Percentiles rank a stretch among this genome's conserved stretches.
phyloP scores from a whole-genome alignment of 257 asterid genomes.

The Fraxinus americana region DNA sequence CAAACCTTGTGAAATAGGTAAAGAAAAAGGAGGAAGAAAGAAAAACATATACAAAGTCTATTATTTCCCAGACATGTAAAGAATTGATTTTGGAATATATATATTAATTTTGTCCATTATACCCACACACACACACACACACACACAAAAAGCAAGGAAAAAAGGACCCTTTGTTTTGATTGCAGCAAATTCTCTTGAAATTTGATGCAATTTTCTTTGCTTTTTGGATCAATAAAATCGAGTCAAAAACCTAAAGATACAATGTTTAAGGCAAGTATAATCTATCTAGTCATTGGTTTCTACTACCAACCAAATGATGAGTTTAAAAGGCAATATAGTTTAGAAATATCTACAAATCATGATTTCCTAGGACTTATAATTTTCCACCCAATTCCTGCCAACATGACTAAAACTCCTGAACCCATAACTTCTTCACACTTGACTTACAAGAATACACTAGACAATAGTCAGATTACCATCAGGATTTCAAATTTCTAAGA shows the following conservation, averaged over 20 bases:
- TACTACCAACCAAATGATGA: neutral
- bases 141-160: neutral
- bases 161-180: neutral
- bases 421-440: neutral
- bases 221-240: neutral
- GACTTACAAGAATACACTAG: neutral
- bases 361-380: neutral
- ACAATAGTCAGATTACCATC: neutral
- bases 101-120: neutral
- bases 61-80: neutral
- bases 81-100: neutral
- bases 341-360: neutral
- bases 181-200: neutral
- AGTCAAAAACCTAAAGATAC: neutral
- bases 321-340: neutral
- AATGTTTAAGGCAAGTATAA: neutral
- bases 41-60: neutral
- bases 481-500: neutral
- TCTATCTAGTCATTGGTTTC: neutral
- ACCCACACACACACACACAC: no score
- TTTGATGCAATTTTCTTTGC: neutral
- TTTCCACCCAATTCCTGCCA: neutral
- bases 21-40: neutral
- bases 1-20: neutral
- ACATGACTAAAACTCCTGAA: neutral